phyloP scores from a whole-genome alignment of 768 basidiomycete genomes.

The Kwoniella botswanensis region DNA sequence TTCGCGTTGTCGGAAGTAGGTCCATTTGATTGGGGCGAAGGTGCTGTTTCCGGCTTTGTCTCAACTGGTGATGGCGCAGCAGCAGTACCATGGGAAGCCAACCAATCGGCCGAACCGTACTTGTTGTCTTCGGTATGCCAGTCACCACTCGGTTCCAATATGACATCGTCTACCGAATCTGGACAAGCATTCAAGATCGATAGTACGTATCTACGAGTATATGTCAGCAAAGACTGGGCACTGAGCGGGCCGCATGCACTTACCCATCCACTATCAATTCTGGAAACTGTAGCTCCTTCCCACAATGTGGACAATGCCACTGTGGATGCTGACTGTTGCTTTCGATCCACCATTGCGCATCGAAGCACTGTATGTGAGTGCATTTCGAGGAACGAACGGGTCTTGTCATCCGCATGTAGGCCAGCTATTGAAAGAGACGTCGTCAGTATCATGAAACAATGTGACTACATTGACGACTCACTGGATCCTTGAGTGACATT shows the following conservation, averaged over 20 bases:
- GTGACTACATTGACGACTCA: conserved; percentile 60
- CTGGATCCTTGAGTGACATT: conserved; percentile 92
- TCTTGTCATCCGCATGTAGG: conserved; percentile 78
- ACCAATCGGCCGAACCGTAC: conserved; percentile 77
- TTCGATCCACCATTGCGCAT: conserved; percentile 89
- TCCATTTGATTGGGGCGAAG: conserved; percentile 21
- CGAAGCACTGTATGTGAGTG: conserved; percentile 92
- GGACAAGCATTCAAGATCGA: conserved; percentile 78
- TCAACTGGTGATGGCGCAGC: conserved; percentile 11
- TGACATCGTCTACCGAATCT: conserved; percentile 84
- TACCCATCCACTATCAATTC: conserved; percentile 90
- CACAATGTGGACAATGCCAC: conserved; percentile 93
- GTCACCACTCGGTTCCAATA: conserved; percentile 90
- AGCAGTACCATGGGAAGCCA: conserved; percentile 35
- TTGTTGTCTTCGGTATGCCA: conserved; percentile 94
- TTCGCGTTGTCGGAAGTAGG: conserved; percentile 15
- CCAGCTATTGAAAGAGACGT: conserved; percentile 64
- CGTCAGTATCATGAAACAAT: background rate
- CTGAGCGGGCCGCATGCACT: background rate
- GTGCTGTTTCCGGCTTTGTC: conserved; percentile 6
- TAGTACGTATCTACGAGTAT: conserved; percentile 75
- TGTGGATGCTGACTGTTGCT: conserved; percentile 97
- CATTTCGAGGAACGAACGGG: conserved; percentile 88
- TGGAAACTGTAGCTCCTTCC: conserved; percentile 72
- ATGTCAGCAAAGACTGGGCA: background rate